Evolutionary conservation across 345 rosid genomes (phyloP), one percentile per base, ranked within the genome.

Genomic region (Lepidium didymum): DNA sequence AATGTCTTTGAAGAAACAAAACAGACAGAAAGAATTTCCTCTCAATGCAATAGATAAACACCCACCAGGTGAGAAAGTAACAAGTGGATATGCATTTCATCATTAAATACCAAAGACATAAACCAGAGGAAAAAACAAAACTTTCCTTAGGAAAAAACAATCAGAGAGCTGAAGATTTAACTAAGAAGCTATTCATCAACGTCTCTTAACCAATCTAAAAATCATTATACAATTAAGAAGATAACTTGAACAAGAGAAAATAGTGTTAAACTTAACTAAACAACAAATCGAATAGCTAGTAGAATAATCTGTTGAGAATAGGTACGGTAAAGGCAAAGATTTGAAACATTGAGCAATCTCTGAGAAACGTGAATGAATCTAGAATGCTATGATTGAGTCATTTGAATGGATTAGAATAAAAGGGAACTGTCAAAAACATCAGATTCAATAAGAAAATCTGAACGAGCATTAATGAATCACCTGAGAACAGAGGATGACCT

Each of bases 31-130:
- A 21, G 52, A 72, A 75, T 25, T 54, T 66, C 56, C 4, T 37
- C 19, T 47, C 45, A 56, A 78, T 42, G 43, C 50, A 62, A 64
- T 3, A 68, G 49, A 66, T 55, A 81, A 73, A 70, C 31, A 12
- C 23, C 13, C 52, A 51, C 25, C 18, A 25, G 33, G 55, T 29
- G 53, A 60, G 29, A 19, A 74, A 52, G 54, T 62, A 65, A 78
- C 80, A 80, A 70, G 70, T 67, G 79, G 60, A 62, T 60, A 72
- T 51, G 70, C 68, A 78, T 72, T 65, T 73, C 74, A 38, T 37
- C 60, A 35, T 35, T 5, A 14, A 42, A 56, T 2, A 46, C 33
- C 27, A n/a, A 62, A 10, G 27, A 0, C 0, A 4, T 12, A 14
- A 56, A 56, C 19, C 27, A 38, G 9, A 49, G 25, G 16, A 10